These are phyloP conservation scores for Gossypium davidsonii DNA, from an alignment of 441 rosid genomes.

Conservation along the genomic window DNA sequence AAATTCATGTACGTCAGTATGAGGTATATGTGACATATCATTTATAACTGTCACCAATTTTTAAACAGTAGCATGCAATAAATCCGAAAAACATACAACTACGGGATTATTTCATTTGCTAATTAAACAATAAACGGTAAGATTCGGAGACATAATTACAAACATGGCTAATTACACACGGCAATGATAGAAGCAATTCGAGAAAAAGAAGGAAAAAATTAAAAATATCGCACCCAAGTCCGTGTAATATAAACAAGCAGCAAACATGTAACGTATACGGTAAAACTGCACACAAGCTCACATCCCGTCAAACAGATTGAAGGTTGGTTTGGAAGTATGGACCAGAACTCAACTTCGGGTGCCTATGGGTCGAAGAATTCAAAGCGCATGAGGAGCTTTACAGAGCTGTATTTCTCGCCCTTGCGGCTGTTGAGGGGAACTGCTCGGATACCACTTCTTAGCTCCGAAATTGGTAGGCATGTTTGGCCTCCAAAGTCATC, in stretches of 20 bases:
- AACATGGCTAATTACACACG: background rate
- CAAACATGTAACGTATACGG: background rate
- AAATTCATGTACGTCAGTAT: no score
- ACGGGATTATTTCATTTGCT: background rate
- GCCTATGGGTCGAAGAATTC: slow-evolving; percentile 33
- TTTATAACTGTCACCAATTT: no score
- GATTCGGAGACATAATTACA: background rate
- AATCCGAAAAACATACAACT: no score
- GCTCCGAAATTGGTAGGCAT: slow-evolving; percentile 36
- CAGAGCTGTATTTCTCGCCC: slow-evolving; percentile 48
- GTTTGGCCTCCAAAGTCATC: slow-evolving; percentile 85
- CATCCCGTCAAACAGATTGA: slow-evolving; percentile 11
- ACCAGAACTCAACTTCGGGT: background rate
- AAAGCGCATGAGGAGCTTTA: slow-evolving; percentile 61
- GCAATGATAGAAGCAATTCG: background rate
- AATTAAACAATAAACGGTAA: background rate
- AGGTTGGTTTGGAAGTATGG: slow-evolving; percentile 17
- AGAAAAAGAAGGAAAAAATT: no score
- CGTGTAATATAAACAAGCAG: background rate
- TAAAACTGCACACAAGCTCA: slow-evolving; percentile 15
- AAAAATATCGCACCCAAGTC: background rate
- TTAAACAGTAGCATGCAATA: no score
- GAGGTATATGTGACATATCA: no score
- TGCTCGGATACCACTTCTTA: background rate
- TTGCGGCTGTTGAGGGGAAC: slow-evolving; percentile 33